These are phyloP conservation scores for Phycomyces blakesleeanus DNA, from an alignment of 192 early-diverging fungal genomes.

Conservation along the genomic window DNA sequence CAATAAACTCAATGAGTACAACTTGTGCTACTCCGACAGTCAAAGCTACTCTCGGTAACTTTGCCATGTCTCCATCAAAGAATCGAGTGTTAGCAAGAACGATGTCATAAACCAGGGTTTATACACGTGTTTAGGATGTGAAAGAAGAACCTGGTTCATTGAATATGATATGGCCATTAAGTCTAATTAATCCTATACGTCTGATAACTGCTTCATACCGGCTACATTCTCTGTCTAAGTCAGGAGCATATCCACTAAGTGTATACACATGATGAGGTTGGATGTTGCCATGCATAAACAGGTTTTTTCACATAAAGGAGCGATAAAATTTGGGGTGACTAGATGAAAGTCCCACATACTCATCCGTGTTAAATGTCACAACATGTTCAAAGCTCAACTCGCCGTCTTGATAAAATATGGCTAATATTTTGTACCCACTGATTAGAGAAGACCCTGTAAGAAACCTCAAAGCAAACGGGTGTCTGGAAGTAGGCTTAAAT, in stretches of 20 bases:
- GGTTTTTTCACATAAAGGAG: slow-evolving; percentile 85
- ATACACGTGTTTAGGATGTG: slow-evolving; percentile 74
- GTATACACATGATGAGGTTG: no score
- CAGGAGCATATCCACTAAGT: slow-evolving; percentile 76
- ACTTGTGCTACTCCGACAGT: no score
- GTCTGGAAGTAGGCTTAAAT: no score
- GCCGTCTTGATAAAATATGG: slow-evolving; percentile 13
- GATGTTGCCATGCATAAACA: no score
- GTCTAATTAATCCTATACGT: slow-evolving; percentile 78
- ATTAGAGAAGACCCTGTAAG: no score
- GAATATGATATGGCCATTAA: slow-evolving; percentile 89
- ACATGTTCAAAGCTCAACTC: slow-evolving; percentile 27
- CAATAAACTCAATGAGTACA: no score
- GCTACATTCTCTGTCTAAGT: slow-evolving; percentile 74
- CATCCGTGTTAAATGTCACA: no score
- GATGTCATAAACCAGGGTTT: slow-evolving; percentile 83
- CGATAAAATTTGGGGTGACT: slow-evolving; percentile 84
- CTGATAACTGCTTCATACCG: slow-evolving; percentile 76
- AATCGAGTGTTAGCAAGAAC: no score
- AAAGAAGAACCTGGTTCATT: slow-evolving; percentile 83
- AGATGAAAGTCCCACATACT: slow-evolving; percentile 22
- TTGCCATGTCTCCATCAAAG: slow-evolving; percentile 76
- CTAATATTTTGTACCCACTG: no score
- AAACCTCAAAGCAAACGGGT: no score
- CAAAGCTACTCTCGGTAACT: slow-evolving; percentile 81